Conservation (phyloP, 441 rosid species). For the Euphorbia corollata region DNA sequence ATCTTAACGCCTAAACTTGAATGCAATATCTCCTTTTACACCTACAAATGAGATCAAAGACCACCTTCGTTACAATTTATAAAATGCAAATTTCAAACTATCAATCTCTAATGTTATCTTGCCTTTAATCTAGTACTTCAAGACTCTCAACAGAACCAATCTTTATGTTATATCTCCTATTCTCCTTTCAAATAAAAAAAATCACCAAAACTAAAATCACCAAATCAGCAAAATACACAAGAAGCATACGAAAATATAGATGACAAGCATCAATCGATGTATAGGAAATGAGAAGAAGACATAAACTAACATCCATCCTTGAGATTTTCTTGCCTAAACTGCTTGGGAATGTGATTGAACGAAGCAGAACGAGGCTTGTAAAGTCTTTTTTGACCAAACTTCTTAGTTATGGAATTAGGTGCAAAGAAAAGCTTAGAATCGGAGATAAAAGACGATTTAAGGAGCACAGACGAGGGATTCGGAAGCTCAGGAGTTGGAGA, state of each 20-base stretch:
- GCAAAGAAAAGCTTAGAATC: conserved; percentile 30
- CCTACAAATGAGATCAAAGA: not conserved
- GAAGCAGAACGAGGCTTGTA: conserved; percentile 38
- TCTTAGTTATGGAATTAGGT: conserved; percentile 22
- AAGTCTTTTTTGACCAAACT: conserved; percentile 13
- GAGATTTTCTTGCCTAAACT: conserved; percentile 63
- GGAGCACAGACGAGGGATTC: conserved; percentile 21
- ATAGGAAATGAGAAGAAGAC: not conserved
- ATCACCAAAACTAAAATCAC: not conserved
- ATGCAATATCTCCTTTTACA: not conserved
- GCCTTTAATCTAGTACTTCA: too few relatives aligned
- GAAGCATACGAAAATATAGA: too few relatives aligned
- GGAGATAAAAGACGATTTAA: conserved; percentile 43
- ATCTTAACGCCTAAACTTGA: not conserved
- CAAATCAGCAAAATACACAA: not conserved
- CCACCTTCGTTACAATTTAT: not conserved
- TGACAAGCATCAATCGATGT: not conserved
- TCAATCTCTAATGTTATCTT: conserved; percentile 1
- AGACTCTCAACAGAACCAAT: too few relatives aligned
- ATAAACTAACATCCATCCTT: conserved; percentile 54
- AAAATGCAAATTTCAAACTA: not conserved
- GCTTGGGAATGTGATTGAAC: conserved; percentile 58
- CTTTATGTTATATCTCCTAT: not conserved
- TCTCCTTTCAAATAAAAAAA: not conserved
- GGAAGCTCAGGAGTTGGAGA: conserved; percentile 20